These are phyloP conservation scores for Dipteronia sinensis DNA, from an alignment of 345 rosid genomes.

Conservation along the genomic window DNA sequence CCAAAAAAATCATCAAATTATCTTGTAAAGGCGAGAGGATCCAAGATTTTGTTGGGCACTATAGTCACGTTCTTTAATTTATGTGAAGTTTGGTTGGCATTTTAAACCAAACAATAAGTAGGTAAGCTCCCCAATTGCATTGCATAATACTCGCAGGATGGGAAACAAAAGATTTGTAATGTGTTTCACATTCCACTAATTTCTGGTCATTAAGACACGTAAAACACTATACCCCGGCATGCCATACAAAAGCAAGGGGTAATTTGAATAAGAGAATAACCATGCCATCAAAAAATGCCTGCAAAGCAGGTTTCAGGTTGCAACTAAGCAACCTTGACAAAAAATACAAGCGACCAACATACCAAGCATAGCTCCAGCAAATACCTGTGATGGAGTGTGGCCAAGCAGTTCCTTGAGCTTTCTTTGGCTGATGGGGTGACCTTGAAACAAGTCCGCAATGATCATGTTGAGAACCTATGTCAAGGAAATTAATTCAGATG, in stretches of 20 bases:
- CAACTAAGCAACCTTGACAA: conserved; percentile 61
- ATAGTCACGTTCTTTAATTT: neutral
- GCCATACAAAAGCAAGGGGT: conserved; percentile 17
- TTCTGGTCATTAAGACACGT: neutral
- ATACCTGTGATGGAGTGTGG: conserved; percentile 88
- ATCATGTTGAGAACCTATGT: conserved; percentile 84
- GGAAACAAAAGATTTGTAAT: neutral
- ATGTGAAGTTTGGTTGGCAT: neutral
- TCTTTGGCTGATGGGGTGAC: conserved; percentile 89
- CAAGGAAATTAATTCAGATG: conserved; percentile 4
- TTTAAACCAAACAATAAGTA: neutral
- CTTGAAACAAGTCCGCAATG: conserved; percentile 85
- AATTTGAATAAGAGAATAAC: conserved; percentile 5
- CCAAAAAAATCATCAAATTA: neutral
- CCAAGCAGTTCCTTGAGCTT: conserved; percentile 94
- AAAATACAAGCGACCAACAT: conserved; percentile 70
- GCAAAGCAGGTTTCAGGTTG: conserved; percentile 40
- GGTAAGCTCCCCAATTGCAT: neutral
- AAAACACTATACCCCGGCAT: conserved; percentile 17
- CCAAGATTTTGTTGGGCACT: neutral
- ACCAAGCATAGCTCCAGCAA: conserved; percentile 88
- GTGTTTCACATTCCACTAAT: neutral
- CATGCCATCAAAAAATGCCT: conserved; percentile 20
- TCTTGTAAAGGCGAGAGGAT: neutral
- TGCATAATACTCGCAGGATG: neutral